A percentile compares a stretch with the other conserved stretches of the same genome.
phyloP scores from a whole-genome alignment of 225 moss, liverwort and hornwort genomes.

The Pseudisothecium myosuroides region DNA sequence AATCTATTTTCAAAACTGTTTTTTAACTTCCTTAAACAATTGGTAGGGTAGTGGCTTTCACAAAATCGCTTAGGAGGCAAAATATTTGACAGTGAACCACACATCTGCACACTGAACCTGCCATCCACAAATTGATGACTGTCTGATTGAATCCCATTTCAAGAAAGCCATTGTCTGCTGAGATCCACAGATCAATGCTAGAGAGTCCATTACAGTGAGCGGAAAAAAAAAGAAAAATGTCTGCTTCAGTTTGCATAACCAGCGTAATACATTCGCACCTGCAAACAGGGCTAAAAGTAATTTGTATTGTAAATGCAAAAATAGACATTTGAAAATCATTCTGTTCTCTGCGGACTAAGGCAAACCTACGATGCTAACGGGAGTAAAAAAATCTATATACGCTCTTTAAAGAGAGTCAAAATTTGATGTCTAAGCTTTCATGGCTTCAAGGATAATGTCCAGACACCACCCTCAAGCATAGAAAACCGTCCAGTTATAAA shows the following conservation, averaged over 20 bases:
- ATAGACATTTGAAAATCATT: not conserved
- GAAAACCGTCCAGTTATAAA: not conserved
- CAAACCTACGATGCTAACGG: not conserved
- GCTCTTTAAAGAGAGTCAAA: conserved; percentile 28
- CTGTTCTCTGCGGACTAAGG: not conserved
- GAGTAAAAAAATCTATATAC: conserved; percentile 4
- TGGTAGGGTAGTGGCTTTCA: not conserved
- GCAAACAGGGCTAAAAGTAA: not conserved
- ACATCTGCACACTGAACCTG: not conserved
- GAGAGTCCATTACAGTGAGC: not conserved
- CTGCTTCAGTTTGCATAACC: not conserved
- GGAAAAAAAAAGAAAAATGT: not conserved
- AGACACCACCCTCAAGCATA: conserved; percentile 6
- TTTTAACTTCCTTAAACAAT: not conserved
- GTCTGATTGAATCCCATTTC: not conserved
- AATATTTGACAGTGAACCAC: not conserved
- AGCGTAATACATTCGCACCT: not conserved
- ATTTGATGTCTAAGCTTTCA: conserved; percentile 19
- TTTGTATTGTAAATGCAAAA: not conserved
- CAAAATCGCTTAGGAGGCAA: not conserved
- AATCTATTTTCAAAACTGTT: not conserved
- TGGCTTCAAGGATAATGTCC: conserved; percentile 5
- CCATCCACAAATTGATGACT: not conserved
- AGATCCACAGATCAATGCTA: not conserved
- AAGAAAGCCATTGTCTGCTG: not conserved